Evolutionary conservation across 352 stramenopile genomes (phyloP), one percentile per base, ranked within the genome.

Genomic region (Globisporangium irregulare): DNA sequence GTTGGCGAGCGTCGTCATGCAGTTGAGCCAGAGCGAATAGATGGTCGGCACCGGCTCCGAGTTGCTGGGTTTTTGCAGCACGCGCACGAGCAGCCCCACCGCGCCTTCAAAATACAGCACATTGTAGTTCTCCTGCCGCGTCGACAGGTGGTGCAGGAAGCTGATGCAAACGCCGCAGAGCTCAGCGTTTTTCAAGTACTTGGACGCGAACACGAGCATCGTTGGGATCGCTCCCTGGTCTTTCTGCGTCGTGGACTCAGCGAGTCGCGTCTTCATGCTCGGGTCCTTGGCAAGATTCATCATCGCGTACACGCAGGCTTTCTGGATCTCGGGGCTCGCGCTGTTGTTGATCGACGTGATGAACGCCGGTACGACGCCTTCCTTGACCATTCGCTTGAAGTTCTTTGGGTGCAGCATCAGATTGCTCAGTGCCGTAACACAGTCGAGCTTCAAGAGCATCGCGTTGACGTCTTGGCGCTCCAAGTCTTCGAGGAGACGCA

Each of bases 371-470:
- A 95, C 83, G 59, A 95, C 85, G 51, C 87, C 87, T 54, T 90
- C 87, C 55, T 95, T 80, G 7, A 93, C 87, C 67, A 95, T 82
- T 1, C 77, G 72, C 46, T 73, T 73, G 56, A 94, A 94, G 62
- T 93, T 94, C 53, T 90, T 84, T 9, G 86, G 83, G 54, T 93
- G 86, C 8, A 94, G 77, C 71, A 95, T 90, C 6, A 95, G 67
- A 48, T 94, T 93, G 68, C 87, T 94, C 60, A 95, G 71, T 18
- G 86, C 80, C 24, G 85, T 91, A 25, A 94, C 85, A 58, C 86
- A 93, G 73, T 95, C 87, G 34, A 93, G 71, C 59, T 93, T 86
- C 14, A 93, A 73, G 57, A 93, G 71, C 36, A 88, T 75, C 6
- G 57, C 41, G 41, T 71, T 61, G 8, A 54, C 59, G 12, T 75